Evolutionary conservation across 2,329 filamentous ascomycete genomes (phyloP).

Genomic region (Aspergillus clavatus): DNA sequence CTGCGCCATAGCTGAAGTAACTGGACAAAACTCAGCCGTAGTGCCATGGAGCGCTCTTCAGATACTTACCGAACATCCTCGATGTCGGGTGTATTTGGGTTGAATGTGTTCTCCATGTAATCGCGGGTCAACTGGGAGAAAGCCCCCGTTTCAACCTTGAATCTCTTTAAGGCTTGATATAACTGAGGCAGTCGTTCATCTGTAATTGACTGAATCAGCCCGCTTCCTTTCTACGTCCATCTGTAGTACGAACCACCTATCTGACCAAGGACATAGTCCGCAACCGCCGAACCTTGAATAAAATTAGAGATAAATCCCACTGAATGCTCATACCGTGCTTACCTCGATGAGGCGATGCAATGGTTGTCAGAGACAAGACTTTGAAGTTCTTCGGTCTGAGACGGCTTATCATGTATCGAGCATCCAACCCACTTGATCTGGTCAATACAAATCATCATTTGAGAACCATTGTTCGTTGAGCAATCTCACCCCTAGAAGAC

Average conservation of each 20-base stretch:
- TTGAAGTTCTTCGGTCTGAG: conserved; percentile 62
- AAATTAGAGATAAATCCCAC: neutral
- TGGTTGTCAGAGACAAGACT: conserved; percentile 64
- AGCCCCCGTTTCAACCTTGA: conserved; percentile 55
- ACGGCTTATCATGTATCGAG: conserved; percentile 60
- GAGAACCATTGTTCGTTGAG: neutral
- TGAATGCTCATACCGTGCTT: conserved; percentile 4
- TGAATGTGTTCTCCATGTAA: conserved; percentile 57
- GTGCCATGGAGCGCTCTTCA: neutral
- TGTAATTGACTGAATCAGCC: conserved; percentile 35
- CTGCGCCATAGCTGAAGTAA: conserved; percentile 62
- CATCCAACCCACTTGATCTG: conserved; percentile 53
- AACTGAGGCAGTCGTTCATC: conserved; percentile 49
- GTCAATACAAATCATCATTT: conserved; percentile 7
- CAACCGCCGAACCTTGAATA: conserved; percentile 51
- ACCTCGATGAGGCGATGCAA: conserved; percentile 58
- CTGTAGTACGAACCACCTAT: conserved; percentile 47
- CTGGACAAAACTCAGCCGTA: conserved; percentile 22
- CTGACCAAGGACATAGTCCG: conserved; percentile 56
- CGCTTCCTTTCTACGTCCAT: neutral
- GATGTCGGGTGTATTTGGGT: conserved; percentile 53
- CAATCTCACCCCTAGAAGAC: conserved; percentile 29
- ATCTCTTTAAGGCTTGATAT: conserved; percentile 51
- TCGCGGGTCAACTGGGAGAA: conserved; percentile 57
- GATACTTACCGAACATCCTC: conserved; percentile 45